Conservation (phyloP, 768 basidiomycete species). For the Trametes cinnabarina region DNA sequence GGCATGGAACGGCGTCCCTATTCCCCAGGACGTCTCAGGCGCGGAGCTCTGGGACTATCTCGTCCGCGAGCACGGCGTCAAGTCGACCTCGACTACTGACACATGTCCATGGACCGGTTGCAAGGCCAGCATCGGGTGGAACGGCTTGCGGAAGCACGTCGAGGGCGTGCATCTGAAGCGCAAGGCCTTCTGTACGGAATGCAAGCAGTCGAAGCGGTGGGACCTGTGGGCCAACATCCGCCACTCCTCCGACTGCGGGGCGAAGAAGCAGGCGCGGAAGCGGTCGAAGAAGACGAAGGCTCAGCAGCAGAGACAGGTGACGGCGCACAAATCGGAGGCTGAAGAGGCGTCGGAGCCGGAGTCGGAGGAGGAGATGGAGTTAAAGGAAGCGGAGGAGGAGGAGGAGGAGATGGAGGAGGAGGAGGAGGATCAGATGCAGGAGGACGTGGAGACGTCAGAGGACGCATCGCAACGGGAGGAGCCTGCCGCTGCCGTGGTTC, state of each 20-base stretch:
- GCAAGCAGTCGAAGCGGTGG: background rate
- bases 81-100: background rate
- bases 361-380: background rate
- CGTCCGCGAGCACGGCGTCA: background rate
- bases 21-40: no score
- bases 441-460: background rate
- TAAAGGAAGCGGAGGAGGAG: no score
- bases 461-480: background rate
- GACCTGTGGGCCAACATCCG: background rate
- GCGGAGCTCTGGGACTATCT: background rate
- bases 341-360: background rate
- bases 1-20: background rate
- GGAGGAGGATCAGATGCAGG: background rate
- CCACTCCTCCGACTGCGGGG: background rate
- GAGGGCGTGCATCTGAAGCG: constrained; percentile 6
- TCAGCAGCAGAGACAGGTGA: no score
- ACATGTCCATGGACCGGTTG: constrained; percentile 6
- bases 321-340: background rate
- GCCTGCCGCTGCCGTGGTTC: no score
- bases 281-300: no score
- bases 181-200: background rate
- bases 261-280: no score
- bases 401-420: constrained; percentile 3
- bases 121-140: no score
- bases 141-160: constrained; percentile 6